Base-by-base conservation (phyloP, 169 alveolate genomes). In the Plasmodium gonderi region DNA sequence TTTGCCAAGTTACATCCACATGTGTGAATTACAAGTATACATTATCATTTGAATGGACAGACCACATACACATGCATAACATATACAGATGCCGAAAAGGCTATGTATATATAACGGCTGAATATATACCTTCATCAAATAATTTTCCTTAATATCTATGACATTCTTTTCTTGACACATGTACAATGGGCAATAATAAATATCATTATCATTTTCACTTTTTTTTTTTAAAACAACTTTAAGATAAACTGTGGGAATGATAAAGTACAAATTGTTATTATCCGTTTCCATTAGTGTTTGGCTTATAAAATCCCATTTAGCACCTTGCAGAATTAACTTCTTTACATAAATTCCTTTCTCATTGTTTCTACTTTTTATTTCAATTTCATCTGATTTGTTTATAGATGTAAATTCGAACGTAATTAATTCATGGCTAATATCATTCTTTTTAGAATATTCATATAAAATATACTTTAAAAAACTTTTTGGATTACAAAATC, bases 271-370 rank as follows among this genome's bases (percentile, higher is more conserved):
- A 89, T 97, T 97, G 98, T 97, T 98, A 23, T 98, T 98, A 72
- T 97, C 98, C 47, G 98, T 98, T 80, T 97, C 99, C 65, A 92
- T 91, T 67, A 98, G 92, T 47, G 95, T 91, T 31, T 95, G 96
- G 82, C 96, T 97, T 49, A 97, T 98, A 17, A 91, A 76, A 90
- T 98, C 98, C 99, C 99, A 98, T 75, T 96, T 95, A 17, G 99
- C 99, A 31, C 99, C 99, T 95, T 98, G 99, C 33, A 98, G 90
- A 85, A 94, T 96, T 67, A 97, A 87, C 68, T 97, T 98, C 93
- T 96, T 94, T 75, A 97, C 92, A 83, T 96, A 97, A 14, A 98
- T 98, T 12, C 99, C 99, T 69, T 98, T 98, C 78, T 96, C 96
- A 12, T 98, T 33, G 36, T 33, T 54, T 78, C 40, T 20, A 51